phyloP scores from a whole-genome alignment of 345 rosid species.

The Garcia nutans region DNA sequence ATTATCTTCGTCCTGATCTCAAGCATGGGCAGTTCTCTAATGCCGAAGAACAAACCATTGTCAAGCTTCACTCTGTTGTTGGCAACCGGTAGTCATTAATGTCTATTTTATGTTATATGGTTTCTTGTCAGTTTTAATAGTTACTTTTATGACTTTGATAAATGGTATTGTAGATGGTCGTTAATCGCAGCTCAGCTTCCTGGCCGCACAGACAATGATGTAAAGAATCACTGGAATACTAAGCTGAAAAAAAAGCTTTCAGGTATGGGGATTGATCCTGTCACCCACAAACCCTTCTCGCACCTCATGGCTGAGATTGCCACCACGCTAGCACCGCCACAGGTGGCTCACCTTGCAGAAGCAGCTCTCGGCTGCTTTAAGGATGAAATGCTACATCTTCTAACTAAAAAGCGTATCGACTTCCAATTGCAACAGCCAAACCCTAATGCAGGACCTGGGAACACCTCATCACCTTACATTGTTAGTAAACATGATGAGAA shows the following conservation, averaged over 20 bases:
- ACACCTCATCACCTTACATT: slow-evolving; percentile 34
- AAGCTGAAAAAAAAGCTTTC: slow-evolving; percentile 93
- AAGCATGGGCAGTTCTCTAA: slow-evolving; percentile 75
- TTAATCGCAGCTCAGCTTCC: slow-evolving; percentile 89
- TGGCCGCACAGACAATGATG: slow-evolving; percentile 89
- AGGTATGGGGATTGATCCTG: slow-evolving; percentile 91
- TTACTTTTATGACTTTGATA: neutral
- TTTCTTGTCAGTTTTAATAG: neutral
- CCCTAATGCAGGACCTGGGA: slow-evolving; percentile 27
- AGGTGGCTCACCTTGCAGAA: slow-evolving; percentile 89
- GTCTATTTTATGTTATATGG: neutral
- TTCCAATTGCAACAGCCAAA: slow-evolving; percentile 62
- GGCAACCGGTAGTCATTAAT: slow-evolving; percentile 54
- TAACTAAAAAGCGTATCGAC: slow-evolving; percentile 83
- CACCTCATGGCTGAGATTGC: slow-evolving; percentile 98
- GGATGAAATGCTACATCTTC: slow-evolving; percentile 97
- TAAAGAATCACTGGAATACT: slow-evolving; percentile 93
- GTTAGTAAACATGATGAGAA: slow-evolving; percentile 43
- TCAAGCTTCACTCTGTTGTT: slow-evolving; percentile 82
- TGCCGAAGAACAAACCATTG: slow-evolving; percentile 80
- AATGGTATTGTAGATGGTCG: slow-evolving; percentile 64
- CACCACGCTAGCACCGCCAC: slow-evolving; percentile 88
- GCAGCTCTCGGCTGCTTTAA: slow-evolving; percentile 98
- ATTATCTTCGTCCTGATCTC: slow-evolving; percentile 87
- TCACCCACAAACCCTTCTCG: slow-evolving; percentile 98